Conservation (phyloP, 2,329 filamentous ascomycete genomes). For the Epichloe bromicola region DNA sequence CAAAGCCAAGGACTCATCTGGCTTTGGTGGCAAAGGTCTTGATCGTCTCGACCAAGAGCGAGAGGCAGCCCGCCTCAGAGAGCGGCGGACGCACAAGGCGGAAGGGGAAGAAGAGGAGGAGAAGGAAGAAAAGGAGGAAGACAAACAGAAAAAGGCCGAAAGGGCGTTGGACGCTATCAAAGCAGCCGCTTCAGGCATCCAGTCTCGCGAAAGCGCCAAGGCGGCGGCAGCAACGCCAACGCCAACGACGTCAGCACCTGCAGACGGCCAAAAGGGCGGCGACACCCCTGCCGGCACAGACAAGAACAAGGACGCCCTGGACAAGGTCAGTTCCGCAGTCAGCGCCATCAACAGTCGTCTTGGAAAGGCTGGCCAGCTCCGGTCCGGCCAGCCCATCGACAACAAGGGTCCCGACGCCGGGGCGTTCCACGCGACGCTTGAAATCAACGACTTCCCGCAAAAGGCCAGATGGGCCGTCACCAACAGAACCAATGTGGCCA, state of each 20-base stretch:
- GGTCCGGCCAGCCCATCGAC: slow-evolving; percentile 87
- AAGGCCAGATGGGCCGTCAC: slow-evolving; percentile 98
- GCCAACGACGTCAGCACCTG: slow-evolving; percentile 17
- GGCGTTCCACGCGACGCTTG: slow-evolving; percentile 89
- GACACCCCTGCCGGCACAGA: slow-evolving; percentile 43
- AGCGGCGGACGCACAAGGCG: slow-evolving; percentile 80
- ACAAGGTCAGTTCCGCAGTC: slow-evolving; percentile 82
- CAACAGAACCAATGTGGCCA: slow-evolving; percentile 94
- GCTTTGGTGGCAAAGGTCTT: slow-evolving; percentile 89
- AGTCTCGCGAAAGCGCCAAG: slow-evolving; percentile 38
- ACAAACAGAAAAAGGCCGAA: slow-evolving; percentile 59
- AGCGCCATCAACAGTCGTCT: slow-evolving; percentile 84
- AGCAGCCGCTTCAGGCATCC: slow-evolving; percentile 44
- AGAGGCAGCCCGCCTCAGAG: slow-evolving; percentile 71
- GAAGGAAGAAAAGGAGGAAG: slow-evolving; percentile 66
- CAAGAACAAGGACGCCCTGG: slow-evolving; percentile 57
- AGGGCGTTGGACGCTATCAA: slow-evolving; percentile 53
- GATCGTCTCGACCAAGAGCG: slow-evolving; percentile 85
- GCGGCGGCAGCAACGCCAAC: slow-evolving; percentile 12
- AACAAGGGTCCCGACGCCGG: slow-evolving; percentile 97
- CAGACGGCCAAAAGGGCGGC: slow-evolving; percentile 23
- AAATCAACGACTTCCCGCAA: slow-evolving; percentile 99
- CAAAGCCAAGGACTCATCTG: slow-evolving; percentile 77
- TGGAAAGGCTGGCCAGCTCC: slow-evolving; percentile 77
- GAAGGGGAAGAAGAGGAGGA: slow-evolving; percentile 75